Evolutionary conservation across 768 basidiomycete species (phyloP).

Genomic region (Rhizopogon vinicolor): DNA sequence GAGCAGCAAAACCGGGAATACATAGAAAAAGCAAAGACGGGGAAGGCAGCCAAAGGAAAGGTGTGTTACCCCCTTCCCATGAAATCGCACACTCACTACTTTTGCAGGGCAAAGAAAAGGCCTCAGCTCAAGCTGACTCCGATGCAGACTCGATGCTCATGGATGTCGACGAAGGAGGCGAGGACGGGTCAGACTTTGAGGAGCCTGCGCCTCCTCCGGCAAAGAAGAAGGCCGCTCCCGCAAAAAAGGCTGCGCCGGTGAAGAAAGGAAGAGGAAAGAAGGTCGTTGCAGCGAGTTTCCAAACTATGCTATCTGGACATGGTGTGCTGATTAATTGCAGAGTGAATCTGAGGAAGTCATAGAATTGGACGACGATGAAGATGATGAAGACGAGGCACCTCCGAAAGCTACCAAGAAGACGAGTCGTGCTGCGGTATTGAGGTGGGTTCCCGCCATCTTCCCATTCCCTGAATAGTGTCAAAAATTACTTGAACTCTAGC

Average conservation of each 20-base stretch:
- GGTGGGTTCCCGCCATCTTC: constrained; percentile 34
- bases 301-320: neutral
- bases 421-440: constrained; percentile 60
- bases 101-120: constrained; percentile 48
- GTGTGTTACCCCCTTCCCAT: constrained; percentile 19
- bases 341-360: constrained; percentile 48
- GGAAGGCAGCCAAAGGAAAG: constrained; percentile 39
- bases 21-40: constrained; percentile 37
- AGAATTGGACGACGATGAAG: constrained; percentile 52
- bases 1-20: constrained; percentile 66
- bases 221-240: constrained; percentile 37
- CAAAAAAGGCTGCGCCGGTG: constrained; percentile 30
- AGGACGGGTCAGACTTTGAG: constrained; percentile 44
- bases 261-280: constrained; percentile 53
- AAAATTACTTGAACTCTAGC: constrained; percentile 13
- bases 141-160: constrained; percentile 76
- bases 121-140: constrained; percentile 40
- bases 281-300: constrained; percentile 28
- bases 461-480: constrained; percentile 22
- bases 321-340: constrained; percentile 13
- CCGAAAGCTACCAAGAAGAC: constrained; percentile 51
- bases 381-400: constrained; percentile 42
- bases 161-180: constrained; percentile 60
- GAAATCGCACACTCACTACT: neutral
- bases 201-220: constrained; percentile 35